phyloP scores from a whole-genome alignment of 2,329 filamentous ascomycete species.

The Penicillium sp. region DNA sequence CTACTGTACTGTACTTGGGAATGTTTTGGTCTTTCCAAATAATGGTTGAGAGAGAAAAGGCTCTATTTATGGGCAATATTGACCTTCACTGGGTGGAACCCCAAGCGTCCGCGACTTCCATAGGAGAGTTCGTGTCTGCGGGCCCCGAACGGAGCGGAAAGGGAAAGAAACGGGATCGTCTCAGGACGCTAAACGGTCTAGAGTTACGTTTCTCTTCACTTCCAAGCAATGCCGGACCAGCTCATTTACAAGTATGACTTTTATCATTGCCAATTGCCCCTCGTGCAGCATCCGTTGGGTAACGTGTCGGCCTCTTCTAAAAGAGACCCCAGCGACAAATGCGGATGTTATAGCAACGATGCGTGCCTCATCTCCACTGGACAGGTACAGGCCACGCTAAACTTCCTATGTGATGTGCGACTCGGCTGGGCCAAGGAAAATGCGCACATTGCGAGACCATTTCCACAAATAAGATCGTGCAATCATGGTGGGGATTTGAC shows the following conservation, averaged over 20 bases:
- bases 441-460: background rate
- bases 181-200: background rate
- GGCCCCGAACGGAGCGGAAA: slow-evolving; percentile 25
- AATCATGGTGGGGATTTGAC: slow-evolving; percentile 2
- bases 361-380: slow-evolving; percentile 6
- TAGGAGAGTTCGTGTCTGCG: slow-evolving; percentile 13
- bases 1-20: slow-evolving; percentile 1
- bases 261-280: background rate
- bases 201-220: background rate
- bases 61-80: slow-evolving; percentile 14
- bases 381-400: background rate
- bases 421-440: background rate
- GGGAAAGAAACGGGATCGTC: slow-evolving; percentile 19
- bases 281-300: slow-evolving; percentile 2
- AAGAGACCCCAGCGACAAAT: slow-evolving; percentile 11
- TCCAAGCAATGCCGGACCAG: background rate
- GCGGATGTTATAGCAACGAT: slow-evolving; percentile 13
- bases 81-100: slow-evolving; percentile 15
- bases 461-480: background rate
- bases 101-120: slow-evolving; percentile 2
- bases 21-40: background rate
- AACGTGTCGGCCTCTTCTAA: background rate
- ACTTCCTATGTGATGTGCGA: background rate
- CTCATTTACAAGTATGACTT: background rate
- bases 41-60: slow-evolving; percentile 1